phyloP scores from a whole-genome alignment of 495 filamentous ascomycete species.

The Aspergillus affinis region DNA sequence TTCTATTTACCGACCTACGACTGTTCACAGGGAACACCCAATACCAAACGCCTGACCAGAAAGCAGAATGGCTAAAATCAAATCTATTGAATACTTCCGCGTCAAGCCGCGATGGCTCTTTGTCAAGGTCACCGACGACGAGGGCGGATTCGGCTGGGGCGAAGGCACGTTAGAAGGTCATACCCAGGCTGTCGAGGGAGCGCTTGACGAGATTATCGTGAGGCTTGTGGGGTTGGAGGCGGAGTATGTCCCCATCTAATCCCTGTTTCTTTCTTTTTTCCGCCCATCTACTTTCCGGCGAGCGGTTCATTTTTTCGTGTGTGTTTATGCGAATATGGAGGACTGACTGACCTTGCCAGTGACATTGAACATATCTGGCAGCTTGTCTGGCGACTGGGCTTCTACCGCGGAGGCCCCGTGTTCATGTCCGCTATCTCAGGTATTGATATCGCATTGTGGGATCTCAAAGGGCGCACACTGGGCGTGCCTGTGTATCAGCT shows the following conservation, averaged over 20 bases:
- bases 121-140: conserved; percentile 71
- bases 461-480: conserved; percentile 63
- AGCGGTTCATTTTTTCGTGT: not conserved
- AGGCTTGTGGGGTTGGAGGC: conserved; percentile 72
- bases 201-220: conserved; percentile 64
- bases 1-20: too few relatives aligned
- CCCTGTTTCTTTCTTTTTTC: not conserved
- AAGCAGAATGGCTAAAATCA: conserved; percentile 62
- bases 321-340: not conserved
- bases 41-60: not conserved
- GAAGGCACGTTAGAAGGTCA: conserved; percentile 80
- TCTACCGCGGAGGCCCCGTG: conserved; percentile 82
- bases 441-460: conserved; percentile 83
- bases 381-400: conserved; percentile 64
- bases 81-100: conserved; percentile 73
- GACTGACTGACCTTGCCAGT: conserved; percentile 33
- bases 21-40: too few relatives aligned
- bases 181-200: conserved; percentile 76
- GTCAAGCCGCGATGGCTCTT: conserved; percentile 82
- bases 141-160: conserved; percentile 70
- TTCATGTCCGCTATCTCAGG: conserved; percentile 80
- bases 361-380: conserved; percentile 88
- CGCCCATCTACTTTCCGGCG: too few relatives aligned
- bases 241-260: conserved; percentile 50
- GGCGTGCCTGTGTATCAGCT: conserved; percentile 72